Evolutionary conservation across 2,329 filamentous ascomycete species (phyloP).

Genomic region (Coniochaeta sp.): DNA sequence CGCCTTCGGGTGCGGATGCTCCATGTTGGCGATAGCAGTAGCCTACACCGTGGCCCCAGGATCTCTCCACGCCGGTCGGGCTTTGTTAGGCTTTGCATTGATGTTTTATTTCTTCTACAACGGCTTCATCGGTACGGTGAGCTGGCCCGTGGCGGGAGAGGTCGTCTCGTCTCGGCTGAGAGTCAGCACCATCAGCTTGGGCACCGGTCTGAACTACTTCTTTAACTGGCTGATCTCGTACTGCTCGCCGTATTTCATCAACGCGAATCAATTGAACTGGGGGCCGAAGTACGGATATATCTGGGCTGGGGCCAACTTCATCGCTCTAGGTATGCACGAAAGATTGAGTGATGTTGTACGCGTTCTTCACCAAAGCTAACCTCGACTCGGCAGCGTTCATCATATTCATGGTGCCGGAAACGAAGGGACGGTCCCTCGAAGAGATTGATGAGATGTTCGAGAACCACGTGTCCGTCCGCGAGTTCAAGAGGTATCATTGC

Average conservation of each 20-base stretch:
- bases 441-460: conserved; percentile 3
- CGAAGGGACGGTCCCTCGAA: not conserved
- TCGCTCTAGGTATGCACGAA: not conserved
- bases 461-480: not conserved
- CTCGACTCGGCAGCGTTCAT: not conserved
- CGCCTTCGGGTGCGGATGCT: conserved; percentile 41
- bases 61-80: conserved; percentile 29
- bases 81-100: conserved; percentile 43
- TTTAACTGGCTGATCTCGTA: conserved; percentile 50
- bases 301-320: conserved; percentile 27
- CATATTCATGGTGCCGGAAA: conserved; percentile 1
- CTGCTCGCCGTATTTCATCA: conserved; percentile 53
- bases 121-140: conserved; percentile 44
- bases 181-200: conserved; percentile 48
- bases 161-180: conserved; percentile 48
- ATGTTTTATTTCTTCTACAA: conserved; percentile 48
- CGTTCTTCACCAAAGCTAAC: not conserved
- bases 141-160: conserved; percentile 50
- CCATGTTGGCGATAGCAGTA: conserved; percentile 45
- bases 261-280: conserved; percentile 44
- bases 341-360: not conserved
- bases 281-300: conserved; percentile 51
- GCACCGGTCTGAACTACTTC: conserved; percentile 44
- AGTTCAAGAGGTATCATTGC: not conserved
- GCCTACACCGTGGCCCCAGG: conserved; percentile 38